These are phyloP conservation scores for Cystobasidium onofrii DNA, from an alignment of 768 basidiomycete species.

Conservation along the genomic window DNA sequence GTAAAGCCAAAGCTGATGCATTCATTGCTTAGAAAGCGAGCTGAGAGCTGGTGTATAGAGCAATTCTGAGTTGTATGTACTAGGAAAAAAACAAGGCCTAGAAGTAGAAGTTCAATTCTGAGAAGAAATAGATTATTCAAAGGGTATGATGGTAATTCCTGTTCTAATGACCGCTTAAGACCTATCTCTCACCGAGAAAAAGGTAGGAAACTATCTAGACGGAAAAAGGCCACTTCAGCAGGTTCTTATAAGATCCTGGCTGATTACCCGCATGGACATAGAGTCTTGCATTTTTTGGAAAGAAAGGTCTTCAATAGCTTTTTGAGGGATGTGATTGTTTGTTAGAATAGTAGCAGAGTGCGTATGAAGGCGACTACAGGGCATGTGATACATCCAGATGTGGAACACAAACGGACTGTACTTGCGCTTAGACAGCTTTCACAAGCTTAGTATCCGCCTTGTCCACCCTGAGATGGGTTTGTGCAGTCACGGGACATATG, in stretches of 20 bases:
- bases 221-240: not conserved
- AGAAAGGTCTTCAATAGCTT: not conserved
- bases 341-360: too few species aligned
- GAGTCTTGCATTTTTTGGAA: not conserved
- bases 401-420: not conserved
- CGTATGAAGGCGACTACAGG: too few species aligned
- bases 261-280: not conserved
- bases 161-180: not conserved
- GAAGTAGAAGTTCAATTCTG: not conserved
- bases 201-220: not conserved
- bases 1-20: not conserved
- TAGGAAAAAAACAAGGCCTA: not conserved
- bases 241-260: not conserved
- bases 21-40: not conserved
- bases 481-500: constrained; percentile 19
- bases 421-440: not conserved
- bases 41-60: not conserved
- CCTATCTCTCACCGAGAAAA: not conserved
- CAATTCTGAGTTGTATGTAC: not conserved
- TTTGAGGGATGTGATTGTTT: too few species aligned
- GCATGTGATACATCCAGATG: too few species aligned
- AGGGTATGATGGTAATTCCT: not conserved
- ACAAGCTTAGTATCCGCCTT: not conserved
- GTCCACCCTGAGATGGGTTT: not conserved
- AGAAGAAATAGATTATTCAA: not conserved